A percentile compares a stretch with the other conserved stretches of the same genome.
Evolutionary conservation across 805 yeast genomes (phyloP).

Genomic region (Saturnispora sekii): DNA sequence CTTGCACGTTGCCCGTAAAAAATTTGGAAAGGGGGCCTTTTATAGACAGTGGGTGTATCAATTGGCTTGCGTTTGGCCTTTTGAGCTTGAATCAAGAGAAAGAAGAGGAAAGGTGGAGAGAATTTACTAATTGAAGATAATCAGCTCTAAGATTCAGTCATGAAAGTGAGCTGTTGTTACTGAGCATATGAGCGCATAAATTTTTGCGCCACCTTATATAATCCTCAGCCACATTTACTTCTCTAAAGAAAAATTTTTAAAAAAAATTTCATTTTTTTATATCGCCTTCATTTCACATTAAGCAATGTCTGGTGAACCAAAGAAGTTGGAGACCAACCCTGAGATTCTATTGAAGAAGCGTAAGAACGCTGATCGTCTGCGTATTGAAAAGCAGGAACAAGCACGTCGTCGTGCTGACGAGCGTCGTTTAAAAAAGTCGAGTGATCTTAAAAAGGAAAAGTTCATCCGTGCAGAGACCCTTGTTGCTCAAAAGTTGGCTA

Average conservation of each 20-base stretch:
- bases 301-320: slow-evolving; percentile 13
- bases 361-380: slow-evolving; percentile 64
- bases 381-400: slow-evolving; percentile 64
- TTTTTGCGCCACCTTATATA: neutral
- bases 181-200: neutral
- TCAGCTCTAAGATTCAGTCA: too few relatives aligned
- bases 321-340: slow-evolving; percentile 56
- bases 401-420: slow-evolving; percentile 42
- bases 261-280: slow-evolving; percentile 1
- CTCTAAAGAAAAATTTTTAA: neutral
- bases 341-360: slow-evolving; percentile 71
- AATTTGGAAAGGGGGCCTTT: slow-evolving; percentile 22
- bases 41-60: slow-evolving; percentile 17
- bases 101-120: slow-evolving; percentile 24
- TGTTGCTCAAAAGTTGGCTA: slow-evolving; percentile 55
- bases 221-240: neutral
- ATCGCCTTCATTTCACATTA: neutral
- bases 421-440: slow-evolving; percentile 34
- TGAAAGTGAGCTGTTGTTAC: neutral
- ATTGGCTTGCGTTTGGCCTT: slow-evolving; percentile 6
- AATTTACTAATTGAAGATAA: slow-evolving; percentile 15
- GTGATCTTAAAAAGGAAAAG: slow-evolving; percentile 34
- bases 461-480: slow-evolving; percentile 69
- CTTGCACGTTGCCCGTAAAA: slow-evolving; percentile 17
- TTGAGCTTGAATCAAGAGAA: slow-evolving; percentile 17